These are phyloP conservation scores for Dothiorella sarmentorum DNA, from an alignment of 2,329 filamentous ascomycete genomes.

Conservation along the genomic window DNA sequence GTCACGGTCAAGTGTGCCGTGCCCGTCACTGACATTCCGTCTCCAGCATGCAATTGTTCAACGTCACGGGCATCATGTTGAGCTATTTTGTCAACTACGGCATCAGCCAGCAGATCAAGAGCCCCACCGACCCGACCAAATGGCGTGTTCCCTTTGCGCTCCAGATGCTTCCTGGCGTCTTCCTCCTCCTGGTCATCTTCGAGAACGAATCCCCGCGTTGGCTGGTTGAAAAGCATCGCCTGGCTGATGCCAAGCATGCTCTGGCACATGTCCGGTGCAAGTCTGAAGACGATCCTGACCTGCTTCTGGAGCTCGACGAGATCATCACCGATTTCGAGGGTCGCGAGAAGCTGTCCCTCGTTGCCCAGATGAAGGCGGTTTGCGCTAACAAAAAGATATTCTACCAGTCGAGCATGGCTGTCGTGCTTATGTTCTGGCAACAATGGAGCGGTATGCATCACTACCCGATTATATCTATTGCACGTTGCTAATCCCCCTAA, in stretches of 20 bases:
- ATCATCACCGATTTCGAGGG: slow-evolving; percentile 43
- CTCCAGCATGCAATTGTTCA: slow-evolving; percentile 37
- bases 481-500: no score
- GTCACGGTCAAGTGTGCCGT: no score
- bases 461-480: no score
- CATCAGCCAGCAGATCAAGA: slow-evolving; percentile 43
- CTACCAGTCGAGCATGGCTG: slow-evolving; percentile 41
- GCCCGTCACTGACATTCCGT: not conserved
- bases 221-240: slow-evolving; percentile 51
- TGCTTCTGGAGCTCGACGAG: slow-evolving; percentile 42
- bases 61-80: slow-evolving; percentile 47
- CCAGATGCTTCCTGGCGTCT: slow-evolving; percentile 50
- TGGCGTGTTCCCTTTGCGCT: slow-evolving; percentile 53
- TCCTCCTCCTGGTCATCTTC: slow-evolving; percentile 50
- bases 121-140: slow-evolving; percentile 41
- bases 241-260: slow-evolving; percentile 43
- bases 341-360: slow-evolving; percentile 40
- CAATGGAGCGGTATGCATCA: slow-evolving; percentile 42
- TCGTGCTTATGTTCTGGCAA: slow-evolving; percentile 45
- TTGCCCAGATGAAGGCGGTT: slow-evolving; percentile 37
- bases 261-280: slow-evolving; percentile 39
- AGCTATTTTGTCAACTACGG: slow-evolving; percentile 55
- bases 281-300: slow-evolving; percentile 33
- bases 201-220: slow-evolving; percentile 53
- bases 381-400: slow-evolving; percentile 38